These are phyloP conservation scores for Xylaria sp. DNA, from an alignment of 2,329 filamentous ascomycete genomes.

Conservation along the genomic window DNA sequence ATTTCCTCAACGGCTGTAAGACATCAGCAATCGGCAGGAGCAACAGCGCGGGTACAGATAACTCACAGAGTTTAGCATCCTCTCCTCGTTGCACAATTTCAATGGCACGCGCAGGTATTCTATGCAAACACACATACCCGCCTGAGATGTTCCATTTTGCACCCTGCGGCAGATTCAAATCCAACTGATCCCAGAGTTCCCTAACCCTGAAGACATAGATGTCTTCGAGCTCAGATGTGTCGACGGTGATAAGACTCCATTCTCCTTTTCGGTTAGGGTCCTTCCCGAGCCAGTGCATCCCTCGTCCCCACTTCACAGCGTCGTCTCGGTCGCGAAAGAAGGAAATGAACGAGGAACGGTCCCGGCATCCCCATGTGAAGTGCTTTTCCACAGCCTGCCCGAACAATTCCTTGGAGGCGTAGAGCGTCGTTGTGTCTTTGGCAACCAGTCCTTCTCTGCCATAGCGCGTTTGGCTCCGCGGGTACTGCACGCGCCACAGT, in stretches of 20 bases:
- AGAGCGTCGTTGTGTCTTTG: background rate
- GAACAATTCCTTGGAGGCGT: background rate
- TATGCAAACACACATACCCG: background rate
- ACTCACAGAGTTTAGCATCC: too few species aligned
- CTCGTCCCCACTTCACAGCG: background rate
- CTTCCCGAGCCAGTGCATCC: background rate
- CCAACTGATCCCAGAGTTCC: background rate
- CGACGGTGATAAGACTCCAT: background rate
- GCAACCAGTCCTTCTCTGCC: background rate
- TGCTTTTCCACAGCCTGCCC: background rate
- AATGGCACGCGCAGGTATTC: background rate
- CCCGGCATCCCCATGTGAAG: background rate
- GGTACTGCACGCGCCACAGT: background rate
- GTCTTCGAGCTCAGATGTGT: background rate
- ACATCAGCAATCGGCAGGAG: too few species aligned
- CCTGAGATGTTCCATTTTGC: background rate
- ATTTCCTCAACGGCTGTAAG: too few species aligned
- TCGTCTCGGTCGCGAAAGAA: background rate
- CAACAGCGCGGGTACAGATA: too few species aligned
- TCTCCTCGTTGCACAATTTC: too few species aligned
- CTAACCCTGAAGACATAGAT: background rate
- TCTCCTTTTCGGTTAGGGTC: background rate
- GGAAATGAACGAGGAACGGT: background rate
- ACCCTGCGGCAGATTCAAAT: background rate
- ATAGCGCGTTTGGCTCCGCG: background rate